phyloP scores from a whole-genome alignment of 129 eudicot species.

The Saposhnikovia divaricata region DNA sequence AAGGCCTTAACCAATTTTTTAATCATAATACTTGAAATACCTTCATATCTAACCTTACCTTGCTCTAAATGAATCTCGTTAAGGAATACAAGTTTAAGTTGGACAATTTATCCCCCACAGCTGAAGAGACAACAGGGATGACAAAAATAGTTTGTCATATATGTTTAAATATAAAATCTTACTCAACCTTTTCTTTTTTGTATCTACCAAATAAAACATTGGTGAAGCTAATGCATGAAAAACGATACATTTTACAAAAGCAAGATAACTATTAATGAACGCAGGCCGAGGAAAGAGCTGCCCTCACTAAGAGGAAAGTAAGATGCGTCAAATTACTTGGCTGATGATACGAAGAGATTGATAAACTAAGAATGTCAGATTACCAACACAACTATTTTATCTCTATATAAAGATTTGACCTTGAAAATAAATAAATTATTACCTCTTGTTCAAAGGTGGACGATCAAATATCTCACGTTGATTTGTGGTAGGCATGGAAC shows the following conservation, averaged over 20 bases:
- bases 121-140: neutral
- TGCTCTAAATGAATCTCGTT: neutral
- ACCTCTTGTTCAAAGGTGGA: conserved; percentile 76
- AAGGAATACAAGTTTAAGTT: neutral
- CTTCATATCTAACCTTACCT: neutral
- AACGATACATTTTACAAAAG: neutral
- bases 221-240: neutral
- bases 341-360: neutral
- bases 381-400: neutral
- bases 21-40: neutral
- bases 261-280: neutral
- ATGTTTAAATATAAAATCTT: no score
- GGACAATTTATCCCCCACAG: neutral
- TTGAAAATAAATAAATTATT: neutral
- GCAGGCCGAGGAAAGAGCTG: neutral
- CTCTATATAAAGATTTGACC: neutral
- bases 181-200: neutral
- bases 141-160: neutral
- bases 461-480: conserved; percentile 94
- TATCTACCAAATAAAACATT: neutral
- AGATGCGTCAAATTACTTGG: neutral
- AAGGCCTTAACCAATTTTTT: neutral
- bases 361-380: neutral
- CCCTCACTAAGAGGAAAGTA: neutral
- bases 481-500: conserved; percentile 92